Percentiles rank a stretch among this genome's conserved stretches.
Evolutionary conservation across 345 rosid genomes (phyloP).

Genomic region (Anacardium occidentale): DNA sequence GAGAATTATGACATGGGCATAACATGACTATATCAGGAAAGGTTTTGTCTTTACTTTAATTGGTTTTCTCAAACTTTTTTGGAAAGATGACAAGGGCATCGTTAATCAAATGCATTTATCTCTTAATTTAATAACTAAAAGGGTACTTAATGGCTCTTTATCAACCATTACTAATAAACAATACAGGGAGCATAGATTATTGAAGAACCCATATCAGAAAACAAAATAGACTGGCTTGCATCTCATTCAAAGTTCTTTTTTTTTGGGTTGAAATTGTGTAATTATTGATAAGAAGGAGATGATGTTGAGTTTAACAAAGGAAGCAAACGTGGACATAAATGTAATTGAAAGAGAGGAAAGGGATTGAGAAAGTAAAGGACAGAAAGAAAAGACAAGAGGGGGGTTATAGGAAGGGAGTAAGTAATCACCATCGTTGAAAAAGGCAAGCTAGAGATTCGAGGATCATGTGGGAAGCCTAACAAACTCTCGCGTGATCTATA

Average conservation of each 20-base stretch:
- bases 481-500: slow-evolving; percentile 30
- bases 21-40: slow-evolving; percentile 20
- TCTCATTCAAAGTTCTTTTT: too few relatives aligned
- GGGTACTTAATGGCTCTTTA: neutral
- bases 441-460: slow-evolving; percentile 28
- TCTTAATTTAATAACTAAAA: neutral
- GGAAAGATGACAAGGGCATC: slow-evolving; percentile 8
- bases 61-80: neutral
- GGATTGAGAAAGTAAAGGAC: neutral
- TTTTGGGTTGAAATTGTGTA: too few relatives aligned
- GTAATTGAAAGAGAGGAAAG: neutral
- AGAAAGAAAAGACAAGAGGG: neutral
- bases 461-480: slow-evolving; percentile 45
- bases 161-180: neutral
- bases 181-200: neutral
- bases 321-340: neutral
- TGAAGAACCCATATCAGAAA: too few relatives aligned
- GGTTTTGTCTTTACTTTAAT: neutral
- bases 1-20: slow-evolving; percentile 9
- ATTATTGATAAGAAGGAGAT: too few relatives aligned
- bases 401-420: neutral
- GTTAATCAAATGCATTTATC: neutral
- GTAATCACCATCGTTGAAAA: slow-evolving; percentile 31
- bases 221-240: too few relatives aligned
- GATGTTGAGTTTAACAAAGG: too few relatives aligned